phyloP scores from a whole-genome alignment of 495 filamentous ascomycete genomes.

The Daldinia concentrica region DNA sequence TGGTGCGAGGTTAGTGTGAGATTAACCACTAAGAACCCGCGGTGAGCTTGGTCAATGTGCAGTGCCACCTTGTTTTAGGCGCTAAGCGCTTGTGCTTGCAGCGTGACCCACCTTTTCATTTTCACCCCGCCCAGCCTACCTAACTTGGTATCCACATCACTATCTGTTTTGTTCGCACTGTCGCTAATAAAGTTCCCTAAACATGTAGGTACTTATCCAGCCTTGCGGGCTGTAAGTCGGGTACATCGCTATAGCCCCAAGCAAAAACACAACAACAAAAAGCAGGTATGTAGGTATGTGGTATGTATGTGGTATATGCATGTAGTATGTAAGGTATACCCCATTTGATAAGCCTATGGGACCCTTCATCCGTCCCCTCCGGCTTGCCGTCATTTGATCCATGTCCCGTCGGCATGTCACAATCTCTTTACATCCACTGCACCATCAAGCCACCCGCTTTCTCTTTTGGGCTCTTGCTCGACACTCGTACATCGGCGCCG shows the following conservation, averaged over 20 bases:
- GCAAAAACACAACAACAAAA: not conserved
- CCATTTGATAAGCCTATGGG: too few species aligned
- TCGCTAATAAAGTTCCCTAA: not conserved
- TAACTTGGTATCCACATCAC: conserved; percentile 29
- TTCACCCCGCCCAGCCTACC: conserved; percentile 30
- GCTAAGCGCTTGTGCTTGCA: conserved; percentile 39
- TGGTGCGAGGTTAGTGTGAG: conserved; percentile 18
- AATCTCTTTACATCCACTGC: conserved; percentile 35
- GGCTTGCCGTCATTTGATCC: conserved; percentile 41
- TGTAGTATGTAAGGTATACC: not conserved
- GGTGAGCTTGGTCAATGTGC: conserved; percentile 23
- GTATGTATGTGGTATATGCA: not conserved
- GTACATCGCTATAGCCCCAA: conserved; percentile 9
- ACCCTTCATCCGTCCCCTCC: conserved; percentile 34
- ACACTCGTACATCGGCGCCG: conserved; percentile 21
- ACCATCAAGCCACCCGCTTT: conserved; percentile 38
- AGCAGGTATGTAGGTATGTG: not conserved
- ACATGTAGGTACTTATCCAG: conserved; percentile 20
- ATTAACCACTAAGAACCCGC: conserved; percentile 31
- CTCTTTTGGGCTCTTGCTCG: conserved; percentile 35
- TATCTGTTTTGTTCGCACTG: conserved; percentile 31
- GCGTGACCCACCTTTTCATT: conserved; percentile 23
- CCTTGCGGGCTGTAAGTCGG: not conserved
- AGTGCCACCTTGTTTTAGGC: conserved; percentile 39
- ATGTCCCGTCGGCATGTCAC: conserved; percentile 40